Evolutionary conservation across 1,284 basidiomycete genomes (phyloP), one percentile per base, ranked within the genome.

Genomic region (Cutaneotrichosporon dermatis): DNA sequence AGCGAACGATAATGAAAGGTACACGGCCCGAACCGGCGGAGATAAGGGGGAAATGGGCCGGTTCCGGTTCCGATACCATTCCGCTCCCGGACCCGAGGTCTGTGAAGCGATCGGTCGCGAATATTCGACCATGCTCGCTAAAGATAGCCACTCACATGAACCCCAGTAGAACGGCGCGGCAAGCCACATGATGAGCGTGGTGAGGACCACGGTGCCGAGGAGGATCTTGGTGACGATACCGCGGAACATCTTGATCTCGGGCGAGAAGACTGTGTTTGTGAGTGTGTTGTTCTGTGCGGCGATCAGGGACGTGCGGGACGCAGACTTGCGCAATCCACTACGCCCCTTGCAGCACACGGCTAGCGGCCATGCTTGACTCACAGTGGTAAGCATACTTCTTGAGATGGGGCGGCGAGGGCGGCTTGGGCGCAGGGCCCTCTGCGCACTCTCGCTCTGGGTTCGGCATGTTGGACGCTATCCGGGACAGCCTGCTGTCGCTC

Each of bases 81-180:
- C 25, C 25, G 25, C 25, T 25, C 25, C 25, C 25, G 25, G 25
- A 25, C 25, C 25, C 25, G 25, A 25, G 25, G 25, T 25, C 25
- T 25, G 25, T 25, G 25, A 25, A 25, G 25, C 25, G 25, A 25
- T 25, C 25, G 25, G 25, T 25, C 25, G 25, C 25, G 25, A 25
- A 25, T 25, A 25, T 25, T 25, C 25, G 25, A 25, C 25, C 25
- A 25, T 25, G 25, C 25, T 25, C 25, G 25, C 25, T 25, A 25
- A 25, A 25, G 11, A 8, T 4, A 37, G 10, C 13, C 4, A 72
- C 60, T 74, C 67, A 62, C 81, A 70, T 9, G 79, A 80, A 16
- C 80, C 81, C 80, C 80, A 82, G 66, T 81, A 82, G 4, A 76
- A 41, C 7, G 75, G 72, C 2, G 73, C 64, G 59, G 70, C 72